These are phyloP conservation scores for Heracleum sosnowskyi DNA, from an alignment of 129 eudicot genomes.

Conservation along the genomic window DNA sequence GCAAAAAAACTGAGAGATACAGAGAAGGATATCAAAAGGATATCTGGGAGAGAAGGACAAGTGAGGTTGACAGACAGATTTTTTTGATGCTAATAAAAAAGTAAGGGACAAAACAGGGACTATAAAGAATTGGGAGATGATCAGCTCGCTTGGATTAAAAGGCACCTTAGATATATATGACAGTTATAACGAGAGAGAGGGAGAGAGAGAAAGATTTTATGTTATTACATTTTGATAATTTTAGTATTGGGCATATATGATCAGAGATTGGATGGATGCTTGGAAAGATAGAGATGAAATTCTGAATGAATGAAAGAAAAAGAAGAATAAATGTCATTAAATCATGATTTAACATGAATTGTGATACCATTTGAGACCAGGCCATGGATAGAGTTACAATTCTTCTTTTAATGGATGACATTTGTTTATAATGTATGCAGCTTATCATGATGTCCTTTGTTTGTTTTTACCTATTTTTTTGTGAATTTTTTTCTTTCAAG, in stretches of 20 bases:
- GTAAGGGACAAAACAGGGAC: constrained; percentile 75
- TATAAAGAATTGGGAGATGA: constrained; percentile 35
- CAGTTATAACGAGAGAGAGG: neutral
- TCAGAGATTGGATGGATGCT: neutral
- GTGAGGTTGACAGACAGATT: constrained; percentile 68
- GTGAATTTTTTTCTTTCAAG: neutral
- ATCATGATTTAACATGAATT: constrained; percentile 8
- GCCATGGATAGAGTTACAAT: neutral
- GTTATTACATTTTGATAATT: neutral
- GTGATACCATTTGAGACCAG: constrained; percentile 14
- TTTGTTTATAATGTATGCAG: constrained; percentile 16
- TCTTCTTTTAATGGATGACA: constrained; percentile 20
- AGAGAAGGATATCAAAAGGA: constrained; percentile 48
- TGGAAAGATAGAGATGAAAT: neutral
- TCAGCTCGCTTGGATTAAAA: constrained; percentile 50
- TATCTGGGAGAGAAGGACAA: constrained; percentile 95
- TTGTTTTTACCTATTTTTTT: neutral
- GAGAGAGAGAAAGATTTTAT: neutral
- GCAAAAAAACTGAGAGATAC: constrained; percentile 27
- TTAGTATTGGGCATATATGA: neutral
- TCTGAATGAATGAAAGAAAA: constrained; percentile 26
- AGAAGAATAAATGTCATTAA: constrained; percentile 41
- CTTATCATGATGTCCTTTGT: neutral
- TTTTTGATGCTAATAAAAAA: constrained; percentile 37
- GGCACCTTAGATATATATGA: constrained; percentile 16